Conservation (phyloP, 2,329 filamentous ascomycete species). For the Sarocladium oryzae region DNA sequence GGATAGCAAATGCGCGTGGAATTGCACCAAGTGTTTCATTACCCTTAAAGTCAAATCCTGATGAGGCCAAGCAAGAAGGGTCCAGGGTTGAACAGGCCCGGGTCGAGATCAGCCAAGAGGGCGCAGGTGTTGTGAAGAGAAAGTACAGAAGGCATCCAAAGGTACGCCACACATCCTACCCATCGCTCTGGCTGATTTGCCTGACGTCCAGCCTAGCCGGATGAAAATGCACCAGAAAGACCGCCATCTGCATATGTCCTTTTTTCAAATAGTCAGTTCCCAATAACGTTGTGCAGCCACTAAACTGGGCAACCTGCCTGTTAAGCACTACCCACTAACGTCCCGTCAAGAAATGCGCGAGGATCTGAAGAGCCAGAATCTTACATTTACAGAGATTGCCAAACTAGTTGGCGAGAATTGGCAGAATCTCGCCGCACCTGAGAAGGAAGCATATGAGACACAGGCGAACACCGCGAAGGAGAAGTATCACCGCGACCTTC, state of each 20-base stretch:
- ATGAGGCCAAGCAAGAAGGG: slow-evolving; percentile 51
- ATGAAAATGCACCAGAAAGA: slow-evolving; percentile 73
- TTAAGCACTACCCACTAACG: not conserved
- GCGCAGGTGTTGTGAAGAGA: slow-evolving; percentile 49
- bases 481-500: slow-evolving; percentile 65
- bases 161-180: slow-evolving; percentile 31
- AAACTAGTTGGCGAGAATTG: slow-evolving; percentile 77
- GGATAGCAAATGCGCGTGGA: slow-evolving; percentile 69
- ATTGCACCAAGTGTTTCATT: slow-evolving; percentile 48
- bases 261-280: slow-evolving; percentile 70
- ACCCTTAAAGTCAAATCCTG: slow-evolving; percentile 41
- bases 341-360: slow-evolving; percentile 60
- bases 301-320: not conserved
- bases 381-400: slow-evolving; percentile 78
- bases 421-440: slow-evolving; percentile 60
- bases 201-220: slow-evolving; percentile 42
- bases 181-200: not conserved
- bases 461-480: slow-evolving; percentile 70
- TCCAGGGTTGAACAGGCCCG: slow-evolving; percentile 40
- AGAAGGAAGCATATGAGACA: slow-evolving; percentile 67
- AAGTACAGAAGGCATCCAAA: slow-evolving; percentile 76
- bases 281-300: not conserved
- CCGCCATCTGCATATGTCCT: slow-evolving; percentile 79
- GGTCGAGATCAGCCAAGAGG: slow-evolving; percentile 39
- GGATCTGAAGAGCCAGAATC: slow-evolving; percentile 65